phyloP scores from a whole-genome alignment of 495 filamentous ascomycete species.

The Monascus purpureus region DNA sequence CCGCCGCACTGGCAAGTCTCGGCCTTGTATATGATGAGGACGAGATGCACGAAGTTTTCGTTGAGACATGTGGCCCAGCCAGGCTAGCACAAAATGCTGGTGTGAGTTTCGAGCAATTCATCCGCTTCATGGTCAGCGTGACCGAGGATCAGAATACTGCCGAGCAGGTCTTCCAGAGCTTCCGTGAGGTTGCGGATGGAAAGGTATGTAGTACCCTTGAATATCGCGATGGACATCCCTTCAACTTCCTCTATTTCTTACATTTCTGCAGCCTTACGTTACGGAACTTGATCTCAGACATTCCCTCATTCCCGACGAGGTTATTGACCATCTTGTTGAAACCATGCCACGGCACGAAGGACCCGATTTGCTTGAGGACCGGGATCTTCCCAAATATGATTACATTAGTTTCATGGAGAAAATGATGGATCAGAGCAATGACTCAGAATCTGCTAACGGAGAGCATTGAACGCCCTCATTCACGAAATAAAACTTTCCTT shows the following conservation, averaged over 20 bases:
- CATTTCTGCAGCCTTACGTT: slow-evolving; percentile 58
- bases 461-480: slow-evolving; percentile 8
- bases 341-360: slow-evolving; percentile 73
- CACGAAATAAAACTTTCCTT: background rate
- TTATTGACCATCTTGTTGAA: slow-evolving; percentile 80
- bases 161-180: slow-evolving; percentile 94
- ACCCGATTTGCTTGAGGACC: slow-evolving; percentile 64
- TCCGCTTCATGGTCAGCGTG: slow-evolving; percentile 96
- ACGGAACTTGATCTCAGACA: slow-evolving; percentile 94
- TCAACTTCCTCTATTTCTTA: slow-evolving; percentile 5
- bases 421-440: slow-evolving; percentile 32
- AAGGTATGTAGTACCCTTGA: too few relatives aligned
- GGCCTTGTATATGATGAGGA: slow-evolving; percentile 89
- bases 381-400: slow-evolving; percentile 68
- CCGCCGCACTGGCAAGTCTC: slow-evolving; percentile 80
- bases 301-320: slow-evolving; percentile 84
- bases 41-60: slow-evolving; percentile 90
- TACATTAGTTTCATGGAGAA: slow-evolving; percentile 90
- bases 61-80: slow-evolving; percentile 50
- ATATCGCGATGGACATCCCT: too few relatives aligned
- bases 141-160: slow-evolving; percentile 98
- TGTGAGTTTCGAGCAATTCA: slow-evolving; percentile 97
- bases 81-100: slow-evolving; percentile 31
- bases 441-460: slow-evolving; percentile 12
- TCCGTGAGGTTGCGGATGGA: slow-evolving; percentile 92